These are phyloP conservation scores for Colletotrichum lentis DNA, from an alignment of 2,329 filamentous ascomycete species.

Conservation along the genomic window DNA sequence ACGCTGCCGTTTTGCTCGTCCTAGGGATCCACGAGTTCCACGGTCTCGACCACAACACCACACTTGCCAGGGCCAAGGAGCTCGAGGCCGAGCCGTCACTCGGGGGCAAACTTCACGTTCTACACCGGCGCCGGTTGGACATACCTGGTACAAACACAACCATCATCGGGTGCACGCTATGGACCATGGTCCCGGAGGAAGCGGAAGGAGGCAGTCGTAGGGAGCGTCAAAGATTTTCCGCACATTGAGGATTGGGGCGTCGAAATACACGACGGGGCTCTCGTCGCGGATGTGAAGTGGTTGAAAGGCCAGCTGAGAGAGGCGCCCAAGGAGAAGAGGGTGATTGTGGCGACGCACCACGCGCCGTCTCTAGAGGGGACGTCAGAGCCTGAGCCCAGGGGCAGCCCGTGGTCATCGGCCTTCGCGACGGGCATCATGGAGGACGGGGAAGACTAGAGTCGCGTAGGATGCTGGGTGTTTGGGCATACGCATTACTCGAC, in stretches of 20 bases:
- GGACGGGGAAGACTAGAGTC: constrained; percentile 45
- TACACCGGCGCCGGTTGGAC: constrained; percentile 55
- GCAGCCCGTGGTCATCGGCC: constrained; percentile 56
- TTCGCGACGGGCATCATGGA: constrained; percentile 60
- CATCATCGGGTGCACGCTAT: constrained; percentile 66
- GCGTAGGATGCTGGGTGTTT: constrained; percentile 55
- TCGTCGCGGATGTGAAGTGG: constrained; percentile 60
- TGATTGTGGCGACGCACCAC: constrained; percentile 66
- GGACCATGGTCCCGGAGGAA: constrained; percentile 58
- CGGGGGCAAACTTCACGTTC: constrained; percentile 50
- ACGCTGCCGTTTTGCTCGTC: constrained; percentile 55
- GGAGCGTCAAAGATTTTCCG: constrained; percentile 62
- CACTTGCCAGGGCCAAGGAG: constrained; percentile 48
- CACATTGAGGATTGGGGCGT: constrained; percentile 62
- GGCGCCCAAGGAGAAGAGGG: constrained; percentile 34
- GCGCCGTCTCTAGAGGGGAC: constrained; percentile 60
- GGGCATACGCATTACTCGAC: constrained; percentile 59
- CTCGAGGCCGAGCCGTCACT: constrained; percentile 52
- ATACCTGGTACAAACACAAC: constrained; percentile 53
- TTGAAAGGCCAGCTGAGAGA: constrained; percentile 43
- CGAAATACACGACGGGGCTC: constrained; percentile 57
- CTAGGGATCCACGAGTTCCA: constrained; percentile 66
- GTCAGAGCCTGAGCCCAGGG: constrained; percentile 57
- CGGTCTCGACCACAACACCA: constrained; percentile 50
- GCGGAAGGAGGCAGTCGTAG: constrained; percentile 50